Conservation (phyloP, 352 stramenopile genomes). For the Nothophytophthora sp. region DNA sequence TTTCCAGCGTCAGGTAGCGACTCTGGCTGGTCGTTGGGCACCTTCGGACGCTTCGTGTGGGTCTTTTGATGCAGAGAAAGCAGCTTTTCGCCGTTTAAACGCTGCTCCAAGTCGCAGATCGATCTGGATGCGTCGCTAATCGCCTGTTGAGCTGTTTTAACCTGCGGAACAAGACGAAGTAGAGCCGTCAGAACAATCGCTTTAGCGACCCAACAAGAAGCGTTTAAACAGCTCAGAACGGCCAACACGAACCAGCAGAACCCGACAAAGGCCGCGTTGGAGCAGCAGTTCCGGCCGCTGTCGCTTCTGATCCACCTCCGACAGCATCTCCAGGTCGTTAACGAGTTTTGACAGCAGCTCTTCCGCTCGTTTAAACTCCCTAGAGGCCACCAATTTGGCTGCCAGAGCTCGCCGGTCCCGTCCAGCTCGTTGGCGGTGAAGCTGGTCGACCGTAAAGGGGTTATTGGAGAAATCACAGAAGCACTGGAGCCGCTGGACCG, state of each 20-base stretch:
- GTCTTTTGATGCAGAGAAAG: slow-evolving; percentile 8
- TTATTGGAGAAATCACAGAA: slow-evolving; percentile 72
- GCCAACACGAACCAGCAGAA: slow-evolving; percentile 32
- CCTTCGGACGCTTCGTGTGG: slow-evolving; percentile 8
- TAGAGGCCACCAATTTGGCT: slow-evolving; percentile 25
- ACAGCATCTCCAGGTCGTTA: slow-evolving; percentile 12
- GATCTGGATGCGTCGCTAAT: slow-evolving; percentile 20
- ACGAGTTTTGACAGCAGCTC: slow-evolving; percentile 32
- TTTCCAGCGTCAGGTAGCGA: neutral
- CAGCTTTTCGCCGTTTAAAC: slow-evolving; percentile 22
- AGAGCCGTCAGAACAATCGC: neutral
- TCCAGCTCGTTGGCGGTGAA: slow-evolving; percentile 5
- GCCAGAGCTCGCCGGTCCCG: slow-evolving; percentile 25
- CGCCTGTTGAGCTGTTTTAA: slow-evolving; percentile 13
- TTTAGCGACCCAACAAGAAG: too few relatives aligned
- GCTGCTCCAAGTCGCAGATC: slow-evolving; percentile 20
- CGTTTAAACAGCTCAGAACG: neutral
- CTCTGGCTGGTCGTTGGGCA: slow-evolving; percentile 4
- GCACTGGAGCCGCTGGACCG: slow-evolving; percentile 21
- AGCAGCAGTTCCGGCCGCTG: slow-evolving; percentile 34
- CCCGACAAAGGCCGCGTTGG: slow-evolving; percentile 45
- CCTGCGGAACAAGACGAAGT: neutral
- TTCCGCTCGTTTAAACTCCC: slow-evolving; percentile 31
- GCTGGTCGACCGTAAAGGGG: slow-evolving; percentile 38
- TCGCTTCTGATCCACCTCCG: slow-evolving; percentile 14